Conservation (phyloP, 2,329 filamentous ascomycete genomes). For the Aspergillus sp. region DNA sequence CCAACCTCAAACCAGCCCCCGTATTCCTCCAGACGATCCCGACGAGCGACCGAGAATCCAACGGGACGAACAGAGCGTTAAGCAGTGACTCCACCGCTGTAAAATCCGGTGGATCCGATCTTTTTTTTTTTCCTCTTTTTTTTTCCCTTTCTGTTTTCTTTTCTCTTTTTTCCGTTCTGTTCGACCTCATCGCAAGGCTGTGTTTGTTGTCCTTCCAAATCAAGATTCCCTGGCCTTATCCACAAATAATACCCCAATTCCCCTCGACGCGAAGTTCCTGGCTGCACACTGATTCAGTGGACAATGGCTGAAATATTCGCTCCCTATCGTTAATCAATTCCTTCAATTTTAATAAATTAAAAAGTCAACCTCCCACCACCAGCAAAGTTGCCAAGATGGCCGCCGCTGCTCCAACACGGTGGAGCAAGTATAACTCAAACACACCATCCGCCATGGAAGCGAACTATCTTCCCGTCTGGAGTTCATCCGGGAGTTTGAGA, state of each 20-base stretch:
- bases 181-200: neutral
- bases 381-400: slow-evolving; percentile 19
- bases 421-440: slow-evolving; percentile 35
- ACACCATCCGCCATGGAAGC: slow-evolving; percentile 25
- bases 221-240: too few species aligned
- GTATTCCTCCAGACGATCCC: neutral
- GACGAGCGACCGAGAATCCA: neutral
- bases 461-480: slow-evolving; percentile 15
- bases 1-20: too few species aligned
- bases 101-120: neutral
- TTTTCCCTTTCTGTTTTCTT: neutral
- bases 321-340: too few species aligned
- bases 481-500: slow-evolving; percentile 3
- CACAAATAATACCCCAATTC: neutral
- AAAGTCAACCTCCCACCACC: neutral
- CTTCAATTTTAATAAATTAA: neutral
- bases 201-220: neutral
- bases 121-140: neutral
- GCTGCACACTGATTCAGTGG: too few species aligned
- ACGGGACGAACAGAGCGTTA: neutral
- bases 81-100: neutral
- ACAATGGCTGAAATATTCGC: too few species aligned
- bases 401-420: slow-evolving; percentile 26
- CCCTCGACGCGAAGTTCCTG: neutral
- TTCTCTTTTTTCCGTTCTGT: neutral